Conservation (phyloP, 1,139 yeast species). For the Sugiyamaella xylanicola region DNA sequence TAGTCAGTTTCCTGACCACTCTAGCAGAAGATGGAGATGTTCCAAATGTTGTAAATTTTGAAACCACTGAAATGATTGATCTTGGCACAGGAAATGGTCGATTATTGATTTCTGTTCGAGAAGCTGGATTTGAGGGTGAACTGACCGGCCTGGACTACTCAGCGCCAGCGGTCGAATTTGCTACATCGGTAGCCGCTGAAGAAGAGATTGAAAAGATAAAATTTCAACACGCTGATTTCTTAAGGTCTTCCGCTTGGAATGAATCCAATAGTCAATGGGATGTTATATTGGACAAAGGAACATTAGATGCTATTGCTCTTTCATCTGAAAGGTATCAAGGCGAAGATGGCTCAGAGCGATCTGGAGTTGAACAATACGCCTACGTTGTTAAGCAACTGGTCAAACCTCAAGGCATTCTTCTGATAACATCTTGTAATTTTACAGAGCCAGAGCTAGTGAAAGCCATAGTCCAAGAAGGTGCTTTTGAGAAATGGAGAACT, state of each 20-base stretch:
- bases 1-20: conserved; percentile 64
- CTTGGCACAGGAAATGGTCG: conserved; percentile 98
- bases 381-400: conserved; percentile 59
- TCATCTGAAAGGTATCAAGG: conserved; percentile 54
- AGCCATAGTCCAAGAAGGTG: conserved; percentile 52
- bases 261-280: conserved; percentile 54
- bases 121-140: conserved; percentile 52
- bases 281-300: conserved; percentile 86
- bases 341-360: conserved; percentile 44
- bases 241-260: conserved; percentile 42
- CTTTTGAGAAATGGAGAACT: conserved; percentile 58
- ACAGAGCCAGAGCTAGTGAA: conserved; percentile 71
- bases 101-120: conserved; percentile 70
- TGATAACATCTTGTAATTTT: conserved; percentile 94
- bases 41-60: conserved; percentile 27
- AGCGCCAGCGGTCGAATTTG: conserved; percentile 72
- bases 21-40: conserved; percentile 40
- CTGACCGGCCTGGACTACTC: conserved; percentile 86
- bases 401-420: conserved; percentile 49
- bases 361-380: conserved; percentile 67
- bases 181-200: conserved; percentile 55
- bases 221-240: conserved; percentile 53
- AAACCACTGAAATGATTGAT: conserved; percentile 58
- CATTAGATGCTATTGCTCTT: conserved; percentile 93
- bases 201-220: conserved; percentile 46